Percentiles rank a stretch among this genome's conserved stretches.
Evolutionary conservation across 1,284 basidiomycete species (phyloP).

Genomic region (Leccinum angustisporum): DNA sequence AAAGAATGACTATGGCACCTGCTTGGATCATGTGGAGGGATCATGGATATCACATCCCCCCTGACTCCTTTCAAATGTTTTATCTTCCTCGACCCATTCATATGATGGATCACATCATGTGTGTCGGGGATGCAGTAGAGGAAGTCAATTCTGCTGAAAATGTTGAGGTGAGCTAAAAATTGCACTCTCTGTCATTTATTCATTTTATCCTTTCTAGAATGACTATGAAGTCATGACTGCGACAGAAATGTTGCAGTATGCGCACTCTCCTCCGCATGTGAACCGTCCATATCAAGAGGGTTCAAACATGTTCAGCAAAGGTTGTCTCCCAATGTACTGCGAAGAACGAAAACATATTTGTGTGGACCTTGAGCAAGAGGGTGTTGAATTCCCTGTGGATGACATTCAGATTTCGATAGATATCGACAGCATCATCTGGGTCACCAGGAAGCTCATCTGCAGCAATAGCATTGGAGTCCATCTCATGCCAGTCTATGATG

Average conservation of each 20-base stretch:
- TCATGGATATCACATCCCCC: constrained; percentile 16
- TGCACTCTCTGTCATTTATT: too few species aligned
- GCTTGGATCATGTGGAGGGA: constrained; percentile 17
- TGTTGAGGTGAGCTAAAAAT: not conserved
- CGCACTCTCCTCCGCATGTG: not conserved
- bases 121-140: not conserved
- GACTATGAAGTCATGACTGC: constrained; percentile 4
- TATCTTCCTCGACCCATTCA: constrained; percentile 2
- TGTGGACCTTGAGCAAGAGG: constrained; percentile 12
- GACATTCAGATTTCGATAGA: constrained; percentile 7
- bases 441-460: not conserved
- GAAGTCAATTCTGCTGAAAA: too few species aligned
- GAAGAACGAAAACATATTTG: not conserved
- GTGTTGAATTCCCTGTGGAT: not conserved
- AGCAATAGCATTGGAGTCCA: constrained; percentile 4
- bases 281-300: not conserved
- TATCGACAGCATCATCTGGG: constrained; percentile 23
- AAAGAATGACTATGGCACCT: not conserved
- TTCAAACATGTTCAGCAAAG: constrained; percentile 8
- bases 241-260: constrained; percentile 11
- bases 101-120: constrained; percentile 15
- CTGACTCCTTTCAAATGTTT: constrained; percentile 16
- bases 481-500: constrained; percentile 3
- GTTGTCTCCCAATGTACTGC: not conserved
- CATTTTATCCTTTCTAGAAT: not conserved